These are phyloP conservation scores for Leccinum huronense DNA, from an alignment of 1,284 basidiomycete genomes.

Conservation along the genomic window DNA sequence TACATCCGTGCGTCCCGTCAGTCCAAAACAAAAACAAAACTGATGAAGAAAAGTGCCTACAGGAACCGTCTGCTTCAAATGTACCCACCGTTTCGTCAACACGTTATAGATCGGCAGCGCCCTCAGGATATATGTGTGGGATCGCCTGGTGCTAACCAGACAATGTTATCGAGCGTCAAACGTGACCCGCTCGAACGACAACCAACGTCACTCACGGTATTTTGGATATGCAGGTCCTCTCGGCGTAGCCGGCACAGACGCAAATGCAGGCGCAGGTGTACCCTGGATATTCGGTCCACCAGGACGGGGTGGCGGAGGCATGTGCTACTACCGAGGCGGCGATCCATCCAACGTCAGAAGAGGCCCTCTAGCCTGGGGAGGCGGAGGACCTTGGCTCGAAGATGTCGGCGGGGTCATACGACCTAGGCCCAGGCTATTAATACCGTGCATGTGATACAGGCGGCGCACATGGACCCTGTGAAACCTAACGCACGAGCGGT, in stretches of 20 bases:
- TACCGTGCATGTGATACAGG: slow-evolving; percentile 15
- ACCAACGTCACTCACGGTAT: slow-evolving; percentile 68
- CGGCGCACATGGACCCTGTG: slow-evolving; percentile 23
- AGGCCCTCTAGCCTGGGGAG: slow-evolving; percentile 18
- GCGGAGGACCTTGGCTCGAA: slow-evolving; percentile 22
- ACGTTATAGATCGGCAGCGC: slow-evolving; percentile 67
- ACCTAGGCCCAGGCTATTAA: slow-evolving; percentile 11
- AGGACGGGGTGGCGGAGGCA: slow-evolving; percentile 39
- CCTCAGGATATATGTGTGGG: slow-evolving; percentile 82
- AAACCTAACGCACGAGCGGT: slow-evolving; percentile 14
- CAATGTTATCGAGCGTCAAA: not conserved
- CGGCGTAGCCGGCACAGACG: slow-evolving; percentile 30
- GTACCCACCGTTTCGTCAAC: slow-evolving; percentile 60
- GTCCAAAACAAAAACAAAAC: not conserved
- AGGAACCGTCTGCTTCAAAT: slow-evolving; percentile 68
- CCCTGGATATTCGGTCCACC: slow-evolving; percentile 38
- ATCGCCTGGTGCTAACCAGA: slow-evolving; percentile 75
- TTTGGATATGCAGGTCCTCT: slow-evolving; percentile 63
- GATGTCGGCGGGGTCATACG: slow-evolving; percentile 22
- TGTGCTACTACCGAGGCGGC: slow-evolving; percentile 22
- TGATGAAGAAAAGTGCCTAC: slow-evolving; percentile 44
- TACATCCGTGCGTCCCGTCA: slow-evolving; percentile 29
- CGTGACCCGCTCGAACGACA: not conserved
- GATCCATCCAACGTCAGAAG: slow-evolving; percentile 27
- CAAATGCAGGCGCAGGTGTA: slow-evolving; percentile 28